Percentiles rank a stretch among this genome's conserved stretches.
These are phyloP conservation scores for Microthlaspi erraticum DNA, from an alignment of 345 rosid species.

Conservation along the genomic window DNA sequence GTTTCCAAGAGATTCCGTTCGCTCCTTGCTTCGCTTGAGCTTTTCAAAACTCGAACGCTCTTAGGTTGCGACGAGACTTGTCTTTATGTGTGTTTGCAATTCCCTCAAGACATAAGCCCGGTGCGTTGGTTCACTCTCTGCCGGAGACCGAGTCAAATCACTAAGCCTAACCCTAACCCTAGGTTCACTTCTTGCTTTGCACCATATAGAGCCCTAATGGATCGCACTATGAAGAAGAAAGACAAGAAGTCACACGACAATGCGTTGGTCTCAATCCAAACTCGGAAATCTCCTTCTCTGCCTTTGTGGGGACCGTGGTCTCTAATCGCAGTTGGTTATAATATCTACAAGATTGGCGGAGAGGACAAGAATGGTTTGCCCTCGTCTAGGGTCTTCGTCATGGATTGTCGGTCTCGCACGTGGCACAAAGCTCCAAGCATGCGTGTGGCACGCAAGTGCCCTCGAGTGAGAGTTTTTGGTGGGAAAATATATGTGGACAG, in stretches of 20 bases:
- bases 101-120: background rate
- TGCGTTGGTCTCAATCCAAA: background rate
- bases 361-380: background rate
- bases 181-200: background rate
- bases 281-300: background rate
- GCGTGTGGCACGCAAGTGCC: background rate
- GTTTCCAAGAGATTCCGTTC: constrained; percentile 22
- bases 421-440: constrained; percentile 18
- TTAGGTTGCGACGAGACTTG: background rate
- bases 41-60: background rate
- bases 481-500: background rate
- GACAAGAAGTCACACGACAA: background rate
- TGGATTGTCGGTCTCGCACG: constrained; percentile 14
- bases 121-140: constrained; percentile 12
- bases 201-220: background rate
- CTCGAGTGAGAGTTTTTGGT: background rate
- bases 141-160: background rate
- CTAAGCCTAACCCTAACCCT: background rate
- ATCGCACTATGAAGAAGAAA: too few species aligned
- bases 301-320: too few species aligned
- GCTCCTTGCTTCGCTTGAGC: constrained; percentile 1
- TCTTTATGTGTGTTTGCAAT: background rate
- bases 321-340: background rate
- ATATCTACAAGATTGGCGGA: constrained; percentile 13
- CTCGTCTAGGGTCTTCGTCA: background rate